phyloP scores from a whole-genome alignment of 2,329 filamentous ascomycete species.

The Curvularia spicifera region DNA sequence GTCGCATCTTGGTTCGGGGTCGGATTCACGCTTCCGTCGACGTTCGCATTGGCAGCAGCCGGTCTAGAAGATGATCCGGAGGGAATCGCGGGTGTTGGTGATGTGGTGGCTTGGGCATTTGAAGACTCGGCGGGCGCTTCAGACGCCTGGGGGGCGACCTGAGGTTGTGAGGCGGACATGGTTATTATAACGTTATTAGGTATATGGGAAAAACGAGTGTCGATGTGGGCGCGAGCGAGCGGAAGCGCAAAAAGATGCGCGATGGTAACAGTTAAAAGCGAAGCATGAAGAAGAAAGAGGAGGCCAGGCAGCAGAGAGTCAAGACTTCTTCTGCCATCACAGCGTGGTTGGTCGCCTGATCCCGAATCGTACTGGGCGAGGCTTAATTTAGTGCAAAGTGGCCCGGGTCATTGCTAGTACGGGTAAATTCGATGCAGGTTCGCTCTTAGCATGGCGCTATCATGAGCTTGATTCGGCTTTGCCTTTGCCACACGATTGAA shows the following conservation, averaged over 20 bases:
- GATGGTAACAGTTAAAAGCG: constrained; percentile 2
- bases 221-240: constrained; percentile 9
- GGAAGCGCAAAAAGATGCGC: constrained; percentile 19
- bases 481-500: not conserved
- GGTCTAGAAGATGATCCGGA: constrained; percentile 9
- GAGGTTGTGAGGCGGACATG: constrained; percentile 20
- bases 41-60: constrained; percentile 7
- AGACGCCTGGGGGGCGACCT: constrained; percentile 7
- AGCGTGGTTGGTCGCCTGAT: constrained; percentile 12
- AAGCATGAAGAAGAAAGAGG: constrained; percentile 10
- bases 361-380: constrained; percentile 7
- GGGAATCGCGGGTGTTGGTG: constrained; percentile 1
- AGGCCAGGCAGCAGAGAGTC: constrained; percentile 7
- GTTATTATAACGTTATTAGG: constrained; percentile 3
- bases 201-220: constrained; percentile 9
- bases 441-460: constrained; percentile 1
- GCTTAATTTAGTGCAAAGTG: constrained; percentile 13
- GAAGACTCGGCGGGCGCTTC: constrained; percentile 3
- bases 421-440: constrained; percentile 7
- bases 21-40: not conserved
- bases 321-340: constrained; percentile 5
- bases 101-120: not conserved
- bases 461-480: constrained; percentile 9
- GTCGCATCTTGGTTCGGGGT: constrained; percentile 6
- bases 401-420: constrained; percentile 1